Percentiles rank a stretch among this genome's conserved stretches.
Evolutionary conservation across 306 rosid species (phyloP).

Genomic region (Cajanus cajan): DNA sequence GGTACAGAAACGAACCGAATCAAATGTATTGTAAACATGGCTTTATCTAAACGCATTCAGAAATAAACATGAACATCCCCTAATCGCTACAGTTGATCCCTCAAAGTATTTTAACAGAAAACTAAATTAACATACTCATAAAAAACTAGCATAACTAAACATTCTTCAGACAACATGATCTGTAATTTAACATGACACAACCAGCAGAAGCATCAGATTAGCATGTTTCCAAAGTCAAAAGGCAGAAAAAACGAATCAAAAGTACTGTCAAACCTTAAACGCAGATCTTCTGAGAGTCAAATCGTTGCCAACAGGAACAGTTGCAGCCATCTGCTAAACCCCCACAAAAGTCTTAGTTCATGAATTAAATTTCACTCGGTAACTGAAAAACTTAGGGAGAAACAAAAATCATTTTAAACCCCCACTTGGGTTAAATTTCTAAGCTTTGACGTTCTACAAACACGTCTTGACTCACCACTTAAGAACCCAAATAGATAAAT

Average conservation of each 20-base stretch:
- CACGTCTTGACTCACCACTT: not conserved
- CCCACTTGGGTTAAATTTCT: not conserved
- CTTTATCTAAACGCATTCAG: not conserved
- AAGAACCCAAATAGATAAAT: conserved; percentile 8
- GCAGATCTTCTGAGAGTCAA: conserved; percentile 46
- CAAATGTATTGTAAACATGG: not conserved
- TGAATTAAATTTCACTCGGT: not conserved
- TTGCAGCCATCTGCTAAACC: conserved; percentile 36
- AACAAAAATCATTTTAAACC: not conserved
- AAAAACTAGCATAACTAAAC: not conserved
- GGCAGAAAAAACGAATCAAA: conserved; percentile 6
- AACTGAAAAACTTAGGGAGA: not conserved
- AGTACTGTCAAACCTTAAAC: conserved; percentile 40
- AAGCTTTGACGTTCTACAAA: not conserved
- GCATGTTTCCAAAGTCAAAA: not conserved
- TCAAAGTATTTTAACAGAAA: not conserved
- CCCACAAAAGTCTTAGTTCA: not conserved
- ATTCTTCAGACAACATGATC: conserved; percentile 4
- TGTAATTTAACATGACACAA: conserved; percentile 2
- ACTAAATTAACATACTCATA: not conserved
- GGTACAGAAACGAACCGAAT: conserved; percentile 6
- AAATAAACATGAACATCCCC: conserved; percentile 12
- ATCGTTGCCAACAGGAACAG: conserved; percentile 48
- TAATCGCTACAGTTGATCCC: conserved; percentile 5
- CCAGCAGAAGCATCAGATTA: not conserved